These are phyloP conservation scores for Aspergillus baeticus DNA, from an alignment of 495 filamentous ascomycete genomes.

Conservation along the genomic window DNA sequence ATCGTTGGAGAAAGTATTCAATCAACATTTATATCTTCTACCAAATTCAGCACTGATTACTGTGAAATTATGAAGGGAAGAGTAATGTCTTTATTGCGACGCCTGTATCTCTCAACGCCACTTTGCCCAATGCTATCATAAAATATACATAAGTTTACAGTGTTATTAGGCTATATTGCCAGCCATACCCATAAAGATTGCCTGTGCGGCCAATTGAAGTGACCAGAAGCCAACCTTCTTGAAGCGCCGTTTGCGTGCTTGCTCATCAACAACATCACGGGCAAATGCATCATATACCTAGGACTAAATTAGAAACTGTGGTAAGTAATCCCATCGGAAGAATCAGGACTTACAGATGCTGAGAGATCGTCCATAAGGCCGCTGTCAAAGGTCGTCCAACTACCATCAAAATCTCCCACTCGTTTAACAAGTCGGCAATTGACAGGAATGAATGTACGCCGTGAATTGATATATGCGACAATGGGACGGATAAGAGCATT, in stretches of 20 bases:
- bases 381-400: conserved; percentile 93
- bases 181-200: conserved; percentile 92
- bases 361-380: conserved; percentile 95
- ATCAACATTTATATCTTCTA: no score
- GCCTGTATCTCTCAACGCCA: conserved; percentile 15
- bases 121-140: conserved; percentile 7
- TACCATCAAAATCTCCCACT: conserved; percentile 85
- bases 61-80: no score
- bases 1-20: no score
- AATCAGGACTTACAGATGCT: conserved; percentile 60
- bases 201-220: conserved; percentile 84
- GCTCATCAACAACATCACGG: conserved; percentile 79
- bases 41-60: no score
- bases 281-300: conserved; percentile 90
- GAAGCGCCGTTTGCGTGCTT: conserved; percentile 79
- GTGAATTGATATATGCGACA: conserved; percentile 97
- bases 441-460: conserved; percentile 90
- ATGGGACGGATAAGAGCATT: conserved; percentile 93
- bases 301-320: conserved; percentile 11
- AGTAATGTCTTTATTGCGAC: conserved; percentile 9
- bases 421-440: conserved; percentile 91
- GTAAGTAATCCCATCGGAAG: neutral
- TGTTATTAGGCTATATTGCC: conserved; percentile 69
- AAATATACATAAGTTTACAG: conserved; percentile 26
- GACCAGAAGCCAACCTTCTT: conserved; percentile 98